Evolutionary conservation across 306 rosid genomes (phyloP).

Genomic region (Lagenaria siceraria): DNA sequence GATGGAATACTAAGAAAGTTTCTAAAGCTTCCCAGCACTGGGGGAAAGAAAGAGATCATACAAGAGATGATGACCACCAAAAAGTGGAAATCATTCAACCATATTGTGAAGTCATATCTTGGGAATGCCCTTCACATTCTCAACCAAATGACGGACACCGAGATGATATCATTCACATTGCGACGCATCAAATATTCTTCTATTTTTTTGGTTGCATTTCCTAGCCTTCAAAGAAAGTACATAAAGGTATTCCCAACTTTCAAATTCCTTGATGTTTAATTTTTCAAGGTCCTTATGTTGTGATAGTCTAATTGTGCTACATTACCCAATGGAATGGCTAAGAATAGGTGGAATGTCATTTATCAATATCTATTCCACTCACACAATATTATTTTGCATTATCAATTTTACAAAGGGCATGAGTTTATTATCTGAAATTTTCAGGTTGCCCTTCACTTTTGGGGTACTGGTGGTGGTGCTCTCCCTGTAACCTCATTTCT

Average conservation of each 20-base stretch:
- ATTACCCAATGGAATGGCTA: not conserved
- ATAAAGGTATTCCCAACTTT: constrained; percentile 48
- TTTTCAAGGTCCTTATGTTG: constrained; percentile 4
- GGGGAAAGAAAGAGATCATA: constrained; percentile 75
- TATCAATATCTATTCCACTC: not conserved
- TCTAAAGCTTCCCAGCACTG: constrained; percentile 67
- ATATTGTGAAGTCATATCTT: constrained; percentile 79
- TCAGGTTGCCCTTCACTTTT: constrained; percentile 86
- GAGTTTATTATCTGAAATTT: not conserved
- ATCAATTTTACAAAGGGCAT: not conserved
- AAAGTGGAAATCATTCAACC: constrained; percentile 63
- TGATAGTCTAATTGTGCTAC: not conserved
- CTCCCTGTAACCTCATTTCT: constrained; percentile 66
- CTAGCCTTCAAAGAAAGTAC: constrained; percentile 74
- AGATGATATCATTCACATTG: constrained; percentile 83
- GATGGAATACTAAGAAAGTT: constrained; percentile 68
- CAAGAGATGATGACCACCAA: constrained; percentile 48
- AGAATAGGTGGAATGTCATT: not conserved
- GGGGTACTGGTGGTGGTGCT: constrained; percentile 96
- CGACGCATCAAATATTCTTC: constrained; percentile 71
- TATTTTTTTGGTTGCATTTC: constrained; percentile 73
- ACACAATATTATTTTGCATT: not conserved
- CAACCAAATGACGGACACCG: constrained; percentile 93
- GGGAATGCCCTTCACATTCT: constrained; percentile 83
- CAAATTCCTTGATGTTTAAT: constrained; percentile 1